A percentile compares a stretch with the other conserved stretches of the same genome.
Evolutionary conservation across 805 yeast genomes (phyloP).

Genomic region (Candida pini): DNA sequence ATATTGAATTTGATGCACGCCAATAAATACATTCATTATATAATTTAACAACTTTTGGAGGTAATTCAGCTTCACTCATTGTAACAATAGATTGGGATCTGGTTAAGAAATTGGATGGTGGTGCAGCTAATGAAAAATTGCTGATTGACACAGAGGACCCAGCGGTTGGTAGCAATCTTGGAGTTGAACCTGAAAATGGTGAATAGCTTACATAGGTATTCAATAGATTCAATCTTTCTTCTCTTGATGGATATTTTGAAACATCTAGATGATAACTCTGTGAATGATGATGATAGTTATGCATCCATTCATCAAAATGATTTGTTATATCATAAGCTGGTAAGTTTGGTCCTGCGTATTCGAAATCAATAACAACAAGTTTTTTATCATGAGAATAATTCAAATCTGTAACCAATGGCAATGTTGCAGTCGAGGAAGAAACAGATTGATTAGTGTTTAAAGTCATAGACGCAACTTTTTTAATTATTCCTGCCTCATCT

Average conservation of each 20-base stretch:
- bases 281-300: constrained; percentile 70
- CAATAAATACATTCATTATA: constrained; percentile 66
- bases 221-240: constrained; percentile 65
- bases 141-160: constrained; percentile 6
- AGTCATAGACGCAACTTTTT: constrained; percentile 13
- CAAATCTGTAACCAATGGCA: constrained; percentile 27
- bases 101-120: not conserved
- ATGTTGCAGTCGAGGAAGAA: constrained; percentile 9
- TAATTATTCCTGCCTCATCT: not conserved
- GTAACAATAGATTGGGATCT: constrained; percentile 31
- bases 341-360: constrained; percentile 85
- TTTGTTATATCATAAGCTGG: constrained; percentile 90
- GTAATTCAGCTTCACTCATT: constrained; percentile 29
- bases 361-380: constrained; percentile 92
- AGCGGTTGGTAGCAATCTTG: constrained; percentile 9
- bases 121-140: constrained; percentile 5
- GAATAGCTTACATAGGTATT: constrained; percentile 70
- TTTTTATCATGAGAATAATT: constrained; percentile 45
- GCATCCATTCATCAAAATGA: constrained; percentile 97
- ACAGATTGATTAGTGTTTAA: constrained; percentile 16
- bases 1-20: constrained; percentile 74
- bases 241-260: constrained; percentile 57
- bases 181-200: constrained; percentile 29
- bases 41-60: constrained; percentile 39
- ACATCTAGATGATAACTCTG: constrained; percentile 48